Evolutionary conservation across 2,329 filamentous ascomycete genomes (phyloP).

Genomic region (Dactylellina cionopaga): DNA sequence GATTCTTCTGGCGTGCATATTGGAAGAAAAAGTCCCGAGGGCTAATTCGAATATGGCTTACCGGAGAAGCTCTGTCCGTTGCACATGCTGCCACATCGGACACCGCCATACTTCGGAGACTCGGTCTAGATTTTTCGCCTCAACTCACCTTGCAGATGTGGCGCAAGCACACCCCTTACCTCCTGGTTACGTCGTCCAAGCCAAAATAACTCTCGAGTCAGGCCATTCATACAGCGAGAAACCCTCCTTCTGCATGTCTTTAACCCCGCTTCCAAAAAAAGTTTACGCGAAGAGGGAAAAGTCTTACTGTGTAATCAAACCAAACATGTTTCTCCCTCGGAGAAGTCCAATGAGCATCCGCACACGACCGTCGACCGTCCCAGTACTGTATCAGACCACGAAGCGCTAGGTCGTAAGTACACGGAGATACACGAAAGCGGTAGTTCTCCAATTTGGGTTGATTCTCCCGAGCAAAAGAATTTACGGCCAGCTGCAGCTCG

Average conservation of each 20-base stretch:
- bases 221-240: conserved; percentile 29
- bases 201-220: conserved; percentile 23
- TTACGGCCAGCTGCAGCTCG: conserved; percentile 17
- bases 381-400: conserved; percentile 11
- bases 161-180: conserved; percentile 26
- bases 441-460: conserved; percentile 35
- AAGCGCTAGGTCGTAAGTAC: conserved; percentile 9
- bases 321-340: conserved; percentile 9
- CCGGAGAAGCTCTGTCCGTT: conserved; percentile 37
- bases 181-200: conserved; percentile 33
- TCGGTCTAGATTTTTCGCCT: conserved; percentile 45
- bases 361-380: conserved; percentile 13
- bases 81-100: conserved; percentile 25
- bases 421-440: conserved; percentile 44
- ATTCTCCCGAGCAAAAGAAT: conserved; percentile 34
- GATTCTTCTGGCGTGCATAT: conserved; percentile 33
- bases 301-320: conserved; percentile 40
- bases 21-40: too few relatives aligned
- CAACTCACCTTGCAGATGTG: conserved; percentile 41
- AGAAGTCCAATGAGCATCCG: conserved; percentile 10
- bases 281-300: conserved; percentile 31
- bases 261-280: conserved; percentile 34
- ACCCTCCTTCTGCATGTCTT: conserved; percentile 24
- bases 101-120: conserved; percentile 48
- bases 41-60: conserved; percentile 1